A percentile compares a stretch with the other conserved stretches of the same genome.
Conservation (phyloP, 2,329 filamentous ascomycete genomes). For the Paecilomyces niveus region DNA sequence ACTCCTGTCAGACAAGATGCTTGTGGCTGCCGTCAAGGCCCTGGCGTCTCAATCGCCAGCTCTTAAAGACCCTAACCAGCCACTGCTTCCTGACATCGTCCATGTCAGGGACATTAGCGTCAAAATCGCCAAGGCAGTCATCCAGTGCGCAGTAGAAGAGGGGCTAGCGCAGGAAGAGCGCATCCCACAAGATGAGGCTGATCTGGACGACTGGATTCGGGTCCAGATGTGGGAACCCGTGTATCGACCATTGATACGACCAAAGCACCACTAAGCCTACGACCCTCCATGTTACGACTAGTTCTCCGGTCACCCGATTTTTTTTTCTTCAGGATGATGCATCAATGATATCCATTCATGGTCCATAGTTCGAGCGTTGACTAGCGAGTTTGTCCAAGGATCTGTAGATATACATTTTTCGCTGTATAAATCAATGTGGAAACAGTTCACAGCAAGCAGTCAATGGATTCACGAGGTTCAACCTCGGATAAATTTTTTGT, state of each 20-base stretch:
- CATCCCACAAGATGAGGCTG: constrained; percentile 49
- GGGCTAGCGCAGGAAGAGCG: constrained; percentile 56
- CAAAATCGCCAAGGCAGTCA: constrained; percentile 67
- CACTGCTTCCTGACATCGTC: constrained; percentile 68
- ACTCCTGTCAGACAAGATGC: constrained; percentile 67
- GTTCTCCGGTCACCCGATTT: background rate
- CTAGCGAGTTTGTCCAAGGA: background rate
- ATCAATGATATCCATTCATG: background rate
- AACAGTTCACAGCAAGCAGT: too few relatives aligned
- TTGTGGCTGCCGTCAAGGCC: constrained; percentile 70
- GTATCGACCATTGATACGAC: constrained; percentile 23
- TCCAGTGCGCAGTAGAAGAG: constrained; percentile 63
- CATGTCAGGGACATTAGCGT: constrained; percentile 70
- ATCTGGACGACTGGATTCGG: constrained; percentile 33
- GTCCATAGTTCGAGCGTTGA: background rate
- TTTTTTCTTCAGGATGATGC: background rate
- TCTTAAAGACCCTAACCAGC: constrained; percentile 55
- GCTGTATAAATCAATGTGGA: too few relatives aligned
- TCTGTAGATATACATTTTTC: too few relatives aligned
- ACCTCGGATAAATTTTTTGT: background rate
- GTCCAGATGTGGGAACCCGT: constrained; percentile 37
- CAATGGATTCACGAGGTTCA: background rate
- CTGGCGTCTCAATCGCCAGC: constrained; percentile 67
- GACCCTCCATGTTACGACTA: background rate
- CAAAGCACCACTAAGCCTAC: background rate